Base-by-base conservation (phyloP, 352 stramenopile species). In the Phytophthora hibernalis region DNA sequence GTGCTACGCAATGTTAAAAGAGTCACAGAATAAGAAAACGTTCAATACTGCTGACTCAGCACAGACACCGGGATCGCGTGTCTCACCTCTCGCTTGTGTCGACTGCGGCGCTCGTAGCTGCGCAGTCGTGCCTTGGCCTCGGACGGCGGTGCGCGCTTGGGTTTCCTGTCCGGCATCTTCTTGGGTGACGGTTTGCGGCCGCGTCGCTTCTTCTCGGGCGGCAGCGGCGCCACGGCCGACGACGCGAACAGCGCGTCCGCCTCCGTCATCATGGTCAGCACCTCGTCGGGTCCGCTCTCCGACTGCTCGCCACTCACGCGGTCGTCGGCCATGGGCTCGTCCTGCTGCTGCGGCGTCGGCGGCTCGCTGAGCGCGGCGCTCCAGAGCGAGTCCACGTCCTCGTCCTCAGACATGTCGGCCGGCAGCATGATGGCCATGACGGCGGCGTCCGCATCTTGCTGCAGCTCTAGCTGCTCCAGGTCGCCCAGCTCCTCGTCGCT, bases 21-120 rank as follows among this genome's bases (percentile, higher is more conserved):
- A 33, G 22, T 38, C 15, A 38, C 50, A n/a, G 35, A 21, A 47
- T 44, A 45, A 38, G 28, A 54, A n/a, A 24, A 47, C 40, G 40
- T 47, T 13, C 35, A 9, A 13, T n/a, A n/a, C n/a, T 37, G 63
- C 48, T 71, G 53, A 65, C 47, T 65, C 51, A 70, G 12, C 37
- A 60, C n/a, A 47, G 10, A 48, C 40, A 54, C 47, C 53, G 28
- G 30, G 5, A 18, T 31, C n/a, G 56, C 26, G 5, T 31, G 26
- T 31, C 67, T 35, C 68, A 83, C 73, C 71, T 87, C 71, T 59
- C 79, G 61, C 40, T 88, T 88, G 52, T 77, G 65, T 3, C 79
- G 77, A 54, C 79, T 88, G 21, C 77, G 77, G 9, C 79, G 77
- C 50, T 88, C 77, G 54, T 88, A 88, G 67, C 61, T 84, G 45